Evolutionary conservation across 345 rosid genomes (phyloP).

Genomic region (Viola odorata): DNA sequence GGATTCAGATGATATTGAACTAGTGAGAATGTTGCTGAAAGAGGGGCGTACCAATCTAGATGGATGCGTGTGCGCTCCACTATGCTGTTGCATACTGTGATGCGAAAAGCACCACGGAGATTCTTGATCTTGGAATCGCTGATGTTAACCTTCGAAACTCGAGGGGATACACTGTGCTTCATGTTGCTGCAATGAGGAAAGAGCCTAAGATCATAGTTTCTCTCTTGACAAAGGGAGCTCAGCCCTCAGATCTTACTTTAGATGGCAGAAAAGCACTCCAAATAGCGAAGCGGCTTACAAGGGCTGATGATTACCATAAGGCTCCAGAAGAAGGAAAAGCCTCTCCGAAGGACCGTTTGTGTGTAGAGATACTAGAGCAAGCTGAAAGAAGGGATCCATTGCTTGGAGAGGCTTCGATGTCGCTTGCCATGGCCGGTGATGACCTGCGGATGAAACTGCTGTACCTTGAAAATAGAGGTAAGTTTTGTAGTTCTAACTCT

Average conservation of each 20-base stretch:
- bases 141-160: constrained; percentile 53
- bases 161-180: constrained; percentile 73
- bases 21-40: constrained; percentile 66
- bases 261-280: constrained; percentile 77
- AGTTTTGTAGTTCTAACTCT: not conserved
- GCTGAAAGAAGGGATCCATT: constrained; percentile 55
- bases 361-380: constrained; percentile 76
- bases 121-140: constrained; percentile 67
- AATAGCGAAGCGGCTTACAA: constrained; percentile 59
- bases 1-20: constrained; percentile 81
- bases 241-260: constrained; percentile 48
- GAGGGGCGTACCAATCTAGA: constrained; percentile 69
- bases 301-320: constrained; percentile 46
- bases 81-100: constrained; percentile 78
- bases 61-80: constrained; percentile 64
- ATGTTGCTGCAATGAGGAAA: constrained; percentile 70
- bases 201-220: constrained; percentile 75
- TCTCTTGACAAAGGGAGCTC: constrained; percentile 71
- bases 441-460: constrained; percentile 59
- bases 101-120: constrained; percentile 64
- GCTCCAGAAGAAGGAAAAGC: constrained; percentile 51
- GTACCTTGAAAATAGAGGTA: constrained; percentile 86
- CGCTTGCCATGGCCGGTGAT: constrained; percentile 69
- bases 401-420: constrained; percentile 53
- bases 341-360: constrained; percentile 52